Base-by-base conservation (phyloP, 805 yeast species). In the Saturnispora bothae region DNA sequence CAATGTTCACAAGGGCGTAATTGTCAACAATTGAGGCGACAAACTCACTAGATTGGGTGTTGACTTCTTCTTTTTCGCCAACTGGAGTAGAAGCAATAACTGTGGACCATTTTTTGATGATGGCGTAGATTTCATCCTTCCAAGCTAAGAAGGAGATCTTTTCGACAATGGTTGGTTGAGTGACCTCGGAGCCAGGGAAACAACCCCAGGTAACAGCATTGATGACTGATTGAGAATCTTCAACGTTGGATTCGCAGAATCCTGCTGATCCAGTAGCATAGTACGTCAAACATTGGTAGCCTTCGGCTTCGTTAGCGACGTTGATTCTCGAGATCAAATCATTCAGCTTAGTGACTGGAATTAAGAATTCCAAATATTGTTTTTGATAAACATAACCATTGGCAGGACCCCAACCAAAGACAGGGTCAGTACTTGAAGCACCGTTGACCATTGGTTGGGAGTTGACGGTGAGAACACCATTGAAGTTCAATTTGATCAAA, bases 131-230 rank as follows among this genome's bases (percentile, higher is more conserved):
- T 60, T 89, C 97, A 57, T 89, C 96, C 57, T 85, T 88, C 97
- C 97, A 89, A 12, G 97, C 97, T 50, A 88, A 64, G 60, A 89
- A 89, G 3, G 96, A 84, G 28, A 78, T 76, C 52, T 78, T 80
- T 57, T 89, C 97, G 16, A 89, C 96, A 56, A 89, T 85, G 0
- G 97, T 89, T 37, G 97, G 96, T 63, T 89, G 97, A 46, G 84
- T 69, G 38, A 89, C 82, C 62, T 89, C 96, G 53, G 80, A 81
- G 28, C 95, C 95, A 20, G 97, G 96, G 75, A 84, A 86, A 39
- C 88, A 85, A 46, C 97, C 97, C 97, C 97, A 89, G 15, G 97
- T 89, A 40, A 89, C 96, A 7, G 97, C 96, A 54, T 84, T 88
- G 46, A 94, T 86, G 27, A 78, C 50, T 32, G 73, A 77, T 18